These are phyloP conservation scores for Pistacia integerrima DNA, from an alignment of 345 rosid species.

Conservation along the genomic window DNA sequence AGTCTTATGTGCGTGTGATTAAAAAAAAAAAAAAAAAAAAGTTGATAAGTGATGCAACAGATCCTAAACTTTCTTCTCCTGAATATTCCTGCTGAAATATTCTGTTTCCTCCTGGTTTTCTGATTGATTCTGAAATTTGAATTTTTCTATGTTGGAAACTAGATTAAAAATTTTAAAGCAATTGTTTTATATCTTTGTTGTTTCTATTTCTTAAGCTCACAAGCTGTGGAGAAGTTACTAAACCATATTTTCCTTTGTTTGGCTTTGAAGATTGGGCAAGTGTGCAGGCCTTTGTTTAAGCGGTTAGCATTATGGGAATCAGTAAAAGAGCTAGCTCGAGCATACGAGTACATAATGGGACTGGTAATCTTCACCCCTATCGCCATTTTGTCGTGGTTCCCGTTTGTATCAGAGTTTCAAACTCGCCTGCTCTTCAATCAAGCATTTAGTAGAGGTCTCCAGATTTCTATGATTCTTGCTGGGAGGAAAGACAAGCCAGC, in stretches of 20 bases:
- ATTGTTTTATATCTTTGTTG: background rate
- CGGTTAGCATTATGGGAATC: constrained; percentile 75
- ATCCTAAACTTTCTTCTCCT: background rate
- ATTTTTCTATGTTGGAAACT: background rate
- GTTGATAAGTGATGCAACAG: background rate
- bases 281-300: constrained; percentile 49
- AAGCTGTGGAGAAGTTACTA: background rate
- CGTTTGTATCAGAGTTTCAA: constrained; percentile 89
- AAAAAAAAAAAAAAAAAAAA: background rate
- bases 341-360: constrained; percentile 85
- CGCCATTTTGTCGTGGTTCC: constrained; percentile 82
- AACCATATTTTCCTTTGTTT: constrained; percentile 1
- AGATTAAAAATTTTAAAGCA: background rate
- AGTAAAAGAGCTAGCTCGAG: constrained; percentile 85
- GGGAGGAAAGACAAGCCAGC: constrained; percentile 52
- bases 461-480: constrained; percentile 80
- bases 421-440: constrained; percentile 91
- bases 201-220: background rate
- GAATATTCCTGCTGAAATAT: background rate
- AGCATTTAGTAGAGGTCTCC: constrained; percentile 94
- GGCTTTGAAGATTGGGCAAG: constrained; percentile 70
- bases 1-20: background rate
- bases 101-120: background rate
- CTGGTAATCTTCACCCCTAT: constrained; percentile 64
- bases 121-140: background rate